Percentiles rank a stretch among this genome's conserved stretches.
phyloP scores from a whole-genome alignment of 2,329 filamentous ascomycete species.

The Ophiostoma fasciatum region DNA sequence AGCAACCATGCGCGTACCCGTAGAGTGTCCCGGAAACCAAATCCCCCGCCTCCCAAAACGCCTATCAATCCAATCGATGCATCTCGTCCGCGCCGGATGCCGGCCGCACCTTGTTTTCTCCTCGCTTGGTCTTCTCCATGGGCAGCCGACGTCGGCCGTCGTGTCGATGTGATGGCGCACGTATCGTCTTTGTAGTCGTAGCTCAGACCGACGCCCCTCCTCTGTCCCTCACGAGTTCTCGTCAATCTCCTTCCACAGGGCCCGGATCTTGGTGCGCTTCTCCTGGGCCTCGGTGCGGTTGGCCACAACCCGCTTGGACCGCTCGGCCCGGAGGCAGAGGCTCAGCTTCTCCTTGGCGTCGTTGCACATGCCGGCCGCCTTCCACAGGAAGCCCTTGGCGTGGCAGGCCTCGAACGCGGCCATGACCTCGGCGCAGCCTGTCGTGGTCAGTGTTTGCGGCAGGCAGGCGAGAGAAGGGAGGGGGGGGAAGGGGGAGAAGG shows the following conservation, averaged over 20 bases:
- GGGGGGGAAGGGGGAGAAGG: neutral
- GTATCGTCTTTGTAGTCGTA: no score
- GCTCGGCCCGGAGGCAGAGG: conserved; percentile 67
- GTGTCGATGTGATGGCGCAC: no score
- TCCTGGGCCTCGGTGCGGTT: conserved; percentile 59
- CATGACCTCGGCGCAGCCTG: conserved; percentile 93
- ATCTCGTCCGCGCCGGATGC: no score
- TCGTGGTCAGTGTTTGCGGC: conserved; percentile 1
- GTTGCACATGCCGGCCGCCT: conserved; percentile 82
- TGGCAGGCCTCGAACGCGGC: conserved; percentile 91
- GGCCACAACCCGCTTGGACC: conserved; percentile 58
- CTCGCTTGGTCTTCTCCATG: no score
- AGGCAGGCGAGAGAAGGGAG: neutral
- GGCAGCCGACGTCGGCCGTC: no score
- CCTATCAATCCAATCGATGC: no score
- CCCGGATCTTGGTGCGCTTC: conserved; percentile 60
- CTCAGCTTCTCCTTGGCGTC: conserved; percentile 71
- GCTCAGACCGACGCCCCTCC: no score
- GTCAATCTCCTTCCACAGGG: conserved; percentile 66
- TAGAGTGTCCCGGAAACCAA: no score
- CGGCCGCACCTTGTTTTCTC: no score
- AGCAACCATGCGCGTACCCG: no score
- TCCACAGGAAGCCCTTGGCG: conserved; percentile 80
- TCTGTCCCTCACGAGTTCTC: conserved; percentile 40
- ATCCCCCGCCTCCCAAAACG: no score